Conservation (phyloP, 2,329 filamentous ascomycete species). For the Emericellopsis atlantica region DNA sequence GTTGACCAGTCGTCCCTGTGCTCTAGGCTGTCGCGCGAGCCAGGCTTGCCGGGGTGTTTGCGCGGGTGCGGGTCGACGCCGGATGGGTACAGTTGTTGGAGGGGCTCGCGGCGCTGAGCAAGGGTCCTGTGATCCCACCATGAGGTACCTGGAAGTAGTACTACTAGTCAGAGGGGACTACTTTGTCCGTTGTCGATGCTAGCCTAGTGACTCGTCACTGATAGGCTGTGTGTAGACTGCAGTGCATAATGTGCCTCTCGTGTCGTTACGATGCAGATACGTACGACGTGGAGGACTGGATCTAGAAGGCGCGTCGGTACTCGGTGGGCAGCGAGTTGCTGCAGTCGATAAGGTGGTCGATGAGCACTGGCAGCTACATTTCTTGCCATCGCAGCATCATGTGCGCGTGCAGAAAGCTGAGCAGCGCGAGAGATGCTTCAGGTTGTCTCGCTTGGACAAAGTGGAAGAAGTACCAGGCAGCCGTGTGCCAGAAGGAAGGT, state of each 20-base stretch:
- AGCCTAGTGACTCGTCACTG: background rate
- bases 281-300: background rate
- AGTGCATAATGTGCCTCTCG: background rate
- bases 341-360: no score
- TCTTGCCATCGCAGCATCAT: no score
- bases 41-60: background rate
- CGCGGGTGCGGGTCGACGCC: background rate
- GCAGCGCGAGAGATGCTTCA: no score
- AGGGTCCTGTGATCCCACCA: background rate
- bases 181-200: no score
- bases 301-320: slow-evolving; percentile 1
- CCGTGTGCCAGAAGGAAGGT: no score
- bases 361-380: no score
- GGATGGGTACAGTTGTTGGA: background rate
- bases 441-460: no score
- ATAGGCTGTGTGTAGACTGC: background rate
- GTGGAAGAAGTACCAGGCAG: no score
- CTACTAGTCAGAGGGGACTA: no score
- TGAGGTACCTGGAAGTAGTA: no score
- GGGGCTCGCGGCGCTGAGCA: background rate
- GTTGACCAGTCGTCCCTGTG: background rate
- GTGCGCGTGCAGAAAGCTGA: no score
- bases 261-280: no score
- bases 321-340: background rate
- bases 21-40: background rate